Conservation (phyloP, 495 filamentous ascomycete species). For the Venustampulla echinocandica region DNA sequence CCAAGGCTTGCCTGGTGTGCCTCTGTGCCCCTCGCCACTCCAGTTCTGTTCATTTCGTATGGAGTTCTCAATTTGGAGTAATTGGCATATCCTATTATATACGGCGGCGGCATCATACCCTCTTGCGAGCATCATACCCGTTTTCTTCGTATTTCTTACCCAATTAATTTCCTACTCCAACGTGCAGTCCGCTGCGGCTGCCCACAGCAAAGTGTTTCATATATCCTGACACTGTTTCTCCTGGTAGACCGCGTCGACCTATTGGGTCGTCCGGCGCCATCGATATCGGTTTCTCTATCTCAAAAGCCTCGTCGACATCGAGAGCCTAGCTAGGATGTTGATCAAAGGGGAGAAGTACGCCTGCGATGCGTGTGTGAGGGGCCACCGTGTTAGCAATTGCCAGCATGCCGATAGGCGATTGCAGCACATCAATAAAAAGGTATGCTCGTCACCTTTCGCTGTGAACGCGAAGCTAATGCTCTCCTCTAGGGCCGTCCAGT, state of each 20-base stretch:
- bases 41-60: slow-evolving; percentile 17
- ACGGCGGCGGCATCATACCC: slow-evolving; percentile 12
- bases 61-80: slow-evolving; percentile 19
- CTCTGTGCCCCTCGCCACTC: slow-evolving; percentile 6
- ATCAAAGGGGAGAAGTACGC: slow-evolving; percentile 80
- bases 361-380: slow-evolving; percentile 89
- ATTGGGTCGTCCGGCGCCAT: slow-evolving; percentile 16
- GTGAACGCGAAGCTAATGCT: not conserved
- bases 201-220: slow-evolving; percentile 19
- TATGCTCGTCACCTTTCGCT: slow-evolving; percentile 9
- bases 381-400: slow-evolving; percentile 91
- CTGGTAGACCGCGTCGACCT: slow-evolving; percentile 15
- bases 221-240: slow-evolving; percentile 22
- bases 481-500: slow-evolving; percentile 66
- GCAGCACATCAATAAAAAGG: slow-evolving; percentile 92
- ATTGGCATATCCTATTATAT: slow-evolving; percentile 21
- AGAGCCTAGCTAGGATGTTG: slow-evolving; percentile 45
- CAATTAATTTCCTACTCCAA: slow-evolving; percentile 23
- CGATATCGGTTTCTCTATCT: slow-evolving; percentile 13
- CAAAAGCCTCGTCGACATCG: slow-evolving; percentile 5
- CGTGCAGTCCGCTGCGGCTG: slow-evolving; percentile 20
- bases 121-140: slow-evolving; percentile 1
- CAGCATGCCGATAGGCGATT: slow-evolving; percentile 87
- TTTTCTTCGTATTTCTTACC: slow-evolving; percentile 12
- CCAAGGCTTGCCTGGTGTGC: slow-evolving; percentile 20